These are phyloP conservation scores for Trichoderma semiorbis DNA, from an alignment of 2,329 filamentous ascomycete genomes.

Conservation along the genomic window DNA sequence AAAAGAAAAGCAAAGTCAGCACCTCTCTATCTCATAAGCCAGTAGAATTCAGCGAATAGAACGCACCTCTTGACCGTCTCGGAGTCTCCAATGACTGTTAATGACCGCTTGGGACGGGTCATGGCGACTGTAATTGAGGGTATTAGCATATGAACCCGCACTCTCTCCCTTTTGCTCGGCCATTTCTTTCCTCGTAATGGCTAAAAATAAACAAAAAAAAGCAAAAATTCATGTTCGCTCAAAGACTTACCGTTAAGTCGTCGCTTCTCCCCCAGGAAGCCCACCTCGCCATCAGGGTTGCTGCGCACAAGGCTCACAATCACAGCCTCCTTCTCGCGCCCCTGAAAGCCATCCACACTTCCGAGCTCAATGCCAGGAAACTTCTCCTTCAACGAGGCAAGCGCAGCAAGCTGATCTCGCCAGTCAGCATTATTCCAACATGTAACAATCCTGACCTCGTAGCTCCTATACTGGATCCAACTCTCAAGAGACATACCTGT, in stretches of 20 bases:
- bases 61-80: slow-evolving; percentile 82
- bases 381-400: slow-evolving; percentile 75
- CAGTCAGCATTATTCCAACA: slow-evolving; percentile 12
- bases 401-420: slow-evolving; percentile 61
- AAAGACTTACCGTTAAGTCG: slow-evolving; percentile 75
- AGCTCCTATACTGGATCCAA: not conserved
- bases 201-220: slow-evolving; percentile 1
- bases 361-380: slow-evolving; percentile 90
- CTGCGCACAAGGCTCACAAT: slow-evolving; percentile 92
- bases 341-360: slow-evolving; percentile 95
- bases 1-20: not conserved
- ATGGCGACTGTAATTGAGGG: slow-evolving; percentile 79
- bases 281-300: slow-evolving; percentile 81
- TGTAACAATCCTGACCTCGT: not conserved
- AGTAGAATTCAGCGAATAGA: not conserved
- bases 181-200: not conserved
- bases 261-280: slow-evolving; percentile 88
- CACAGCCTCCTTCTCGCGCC: slow-evolving; percentile 93
- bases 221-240: not conserved
- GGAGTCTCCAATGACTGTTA: slow-evolving; percentile 89
- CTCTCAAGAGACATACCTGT: slow-evolving; percentile 51
- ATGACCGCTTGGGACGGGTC: slow-evolving; percentile 87
- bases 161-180: not conserved
- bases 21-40: not conserved
- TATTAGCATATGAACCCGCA: not conserved